These are phyloP conservation scores for Bryum argenteum DNA, from an alignment of 225 moss, liverwort and hornwort genomes.

Conservation along the genomic window DNA sequence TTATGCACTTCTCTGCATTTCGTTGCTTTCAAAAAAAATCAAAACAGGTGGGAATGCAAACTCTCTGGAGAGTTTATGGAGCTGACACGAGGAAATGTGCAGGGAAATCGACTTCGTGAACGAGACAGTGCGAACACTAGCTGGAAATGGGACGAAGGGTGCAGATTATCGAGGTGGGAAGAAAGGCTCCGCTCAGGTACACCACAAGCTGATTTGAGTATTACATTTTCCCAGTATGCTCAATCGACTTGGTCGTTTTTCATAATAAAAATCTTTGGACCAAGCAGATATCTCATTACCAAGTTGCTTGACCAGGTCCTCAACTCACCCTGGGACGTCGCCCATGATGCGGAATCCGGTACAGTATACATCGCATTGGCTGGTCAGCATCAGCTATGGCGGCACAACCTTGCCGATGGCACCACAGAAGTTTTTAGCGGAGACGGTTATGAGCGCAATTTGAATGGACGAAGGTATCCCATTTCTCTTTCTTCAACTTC, in stretches of 20 bases:
- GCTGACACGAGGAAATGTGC: slow-evolving; percentile 39
- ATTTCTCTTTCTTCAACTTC: background rate
- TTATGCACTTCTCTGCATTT: background rate
- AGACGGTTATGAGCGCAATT: slow-evolving; percentile 96
- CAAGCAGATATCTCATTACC: background rate
- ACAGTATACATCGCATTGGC: slow-evolving; percentile 85
- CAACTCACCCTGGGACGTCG: slow-evolving; percentile 99
- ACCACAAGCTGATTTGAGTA: background rate
- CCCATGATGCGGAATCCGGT: slow-evolving; percentile 60
- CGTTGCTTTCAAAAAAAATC: background rate
- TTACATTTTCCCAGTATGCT: background rate
- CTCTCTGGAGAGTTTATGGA: background rate
- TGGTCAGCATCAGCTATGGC: slow-evolving; percentile 97
- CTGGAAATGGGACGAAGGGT: slow-evolving; percentile 92
- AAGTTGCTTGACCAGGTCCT: slow-evolving; percentile 52
- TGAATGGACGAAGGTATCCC: slow-evolving; percentile 78
- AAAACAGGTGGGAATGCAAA: background rate
- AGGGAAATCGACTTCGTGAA: slow-evolving; percentile 89
- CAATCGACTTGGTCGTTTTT: slow-evolving; percentile 2
- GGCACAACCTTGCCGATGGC: slow-evolving; percentile 56
- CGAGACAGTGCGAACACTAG: slow-evolving; percentile 77
- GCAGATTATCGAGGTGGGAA: slow-evolving; percentile 87
- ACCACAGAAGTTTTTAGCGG: slow-evolving; percentile 83
- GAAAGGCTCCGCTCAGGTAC: slow-evolving; percentile 77
- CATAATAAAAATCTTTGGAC: background rate